Conservation (phyloP, 2,329 filamentous ascomycete genomes). For the Aspergillus eucalypticola region DNA sequence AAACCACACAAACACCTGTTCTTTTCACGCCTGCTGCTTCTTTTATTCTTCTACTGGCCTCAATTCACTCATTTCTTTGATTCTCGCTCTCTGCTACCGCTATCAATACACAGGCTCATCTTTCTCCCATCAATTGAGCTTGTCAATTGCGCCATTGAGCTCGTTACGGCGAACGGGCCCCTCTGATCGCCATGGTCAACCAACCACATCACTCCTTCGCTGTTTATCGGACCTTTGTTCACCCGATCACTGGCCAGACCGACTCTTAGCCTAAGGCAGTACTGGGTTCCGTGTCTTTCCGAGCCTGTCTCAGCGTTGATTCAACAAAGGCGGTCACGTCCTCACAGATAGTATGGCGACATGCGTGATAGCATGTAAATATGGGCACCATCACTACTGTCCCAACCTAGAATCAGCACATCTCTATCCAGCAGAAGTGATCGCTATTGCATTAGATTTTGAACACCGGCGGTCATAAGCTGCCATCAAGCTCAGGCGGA, state of each 20-base stretch:
- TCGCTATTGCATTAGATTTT: no score
- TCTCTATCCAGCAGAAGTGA: no score
- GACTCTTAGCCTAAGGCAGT: neutral
- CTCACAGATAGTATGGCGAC: neutral
- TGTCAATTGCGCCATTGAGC: neutral
- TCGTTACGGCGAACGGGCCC: neutral
- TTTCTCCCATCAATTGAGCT: neutral
- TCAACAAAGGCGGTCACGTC: neutral
- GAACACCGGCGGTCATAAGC: no score
- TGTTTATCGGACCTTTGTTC: neutral
- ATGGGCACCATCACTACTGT: neutral
- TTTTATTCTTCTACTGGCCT: neutral
- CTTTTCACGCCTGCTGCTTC: neutral
- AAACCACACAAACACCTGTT: slow-evolving; percentile 31
- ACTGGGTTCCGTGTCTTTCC: neutral
- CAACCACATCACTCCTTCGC: neutral
- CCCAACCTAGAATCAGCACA: no score
- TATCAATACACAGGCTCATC: neutral
- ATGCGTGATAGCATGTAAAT: neutral
- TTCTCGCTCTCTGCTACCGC: neutral
- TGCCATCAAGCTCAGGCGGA: neutral
- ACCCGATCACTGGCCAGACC: neutral
- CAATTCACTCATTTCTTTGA: neutral
- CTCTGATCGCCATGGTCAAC: neutral
- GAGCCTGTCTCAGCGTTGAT: neutral